Conservation (phyloP, 768 basidiomycete species). For the Cystofilobasidium macerans region DNA sequence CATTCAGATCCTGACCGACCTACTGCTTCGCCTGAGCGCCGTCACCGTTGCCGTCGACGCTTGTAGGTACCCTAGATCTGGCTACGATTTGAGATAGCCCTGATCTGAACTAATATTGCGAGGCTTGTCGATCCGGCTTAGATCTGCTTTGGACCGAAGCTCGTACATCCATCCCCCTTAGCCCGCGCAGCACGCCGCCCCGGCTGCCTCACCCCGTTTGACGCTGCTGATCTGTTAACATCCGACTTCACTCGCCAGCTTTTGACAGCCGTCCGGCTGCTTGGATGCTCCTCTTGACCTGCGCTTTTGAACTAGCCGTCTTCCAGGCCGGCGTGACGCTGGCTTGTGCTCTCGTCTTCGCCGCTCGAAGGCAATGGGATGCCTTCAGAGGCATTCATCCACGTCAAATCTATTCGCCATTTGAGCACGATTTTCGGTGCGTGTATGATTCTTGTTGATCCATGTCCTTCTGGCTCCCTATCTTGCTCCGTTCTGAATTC, state of each 20-base stretch:
- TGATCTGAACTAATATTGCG: neutral
- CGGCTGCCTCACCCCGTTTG: no score
- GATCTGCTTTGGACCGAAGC: no score
- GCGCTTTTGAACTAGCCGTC: no score
- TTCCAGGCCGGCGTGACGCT: no score
- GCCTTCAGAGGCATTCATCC: conserved; percentile 17
- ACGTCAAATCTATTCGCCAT: conserved; percentile 24
- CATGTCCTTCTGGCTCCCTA: neutral
- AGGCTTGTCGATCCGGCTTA: neutral
- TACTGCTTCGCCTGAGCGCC: neutral
- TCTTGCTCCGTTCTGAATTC: neutral
- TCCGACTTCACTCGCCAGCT: no score
- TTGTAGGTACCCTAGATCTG: conserved; percentile 1
- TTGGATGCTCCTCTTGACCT: no score
- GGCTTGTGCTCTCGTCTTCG: neutral
- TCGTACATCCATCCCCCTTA: no score
- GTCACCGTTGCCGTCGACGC: conserved; percentile 21
- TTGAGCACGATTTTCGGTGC: conserved; percentile 33
- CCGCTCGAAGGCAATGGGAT: neutral
- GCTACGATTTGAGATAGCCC: neutral
- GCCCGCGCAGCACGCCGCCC: no score
- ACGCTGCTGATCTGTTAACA: no score
- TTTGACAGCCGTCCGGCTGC: no score
- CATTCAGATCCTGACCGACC: neutral
- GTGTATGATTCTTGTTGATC: neutral